Percentiles rank a stretch among this genome's conserved stretches.
Conservation (phyloP, 352 stramenopile genomes). For the Phytophthora sansomeana region DNA sequence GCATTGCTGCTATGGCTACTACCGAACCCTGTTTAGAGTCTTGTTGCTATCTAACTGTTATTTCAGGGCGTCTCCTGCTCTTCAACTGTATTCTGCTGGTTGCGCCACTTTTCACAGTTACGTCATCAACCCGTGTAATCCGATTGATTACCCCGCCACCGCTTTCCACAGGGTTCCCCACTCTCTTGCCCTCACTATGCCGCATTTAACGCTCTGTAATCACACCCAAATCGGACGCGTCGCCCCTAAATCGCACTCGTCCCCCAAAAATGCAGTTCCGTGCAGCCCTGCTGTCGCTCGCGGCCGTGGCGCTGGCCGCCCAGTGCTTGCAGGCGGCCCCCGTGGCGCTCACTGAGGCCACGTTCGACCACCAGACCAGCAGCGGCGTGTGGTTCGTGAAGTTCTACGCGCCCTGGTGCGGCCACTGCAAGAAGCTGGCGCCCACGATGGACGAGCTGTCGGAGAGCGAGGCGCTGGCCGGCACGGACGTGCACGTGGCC, state of each 20-base stretch:
- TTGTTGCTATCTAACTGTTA: too few species aligned
- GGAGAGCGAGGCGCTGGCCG: constrained; percentile 39
- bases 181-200: too few species aligned
- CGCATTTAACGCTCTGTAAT: background rate
- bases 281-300: constrained; percentile 34
- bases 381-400: constrained; percentile 78
- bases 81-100: too few species aligned
- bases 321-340: constrained; percentile 34
- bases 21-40: too few species aligned
- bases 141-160: too few species aligned
- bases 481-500: constrained; percentile 58
- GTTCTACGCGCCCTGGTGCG: constrained; percentile 89
- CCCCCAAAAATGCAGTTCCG: constrained; percentile 20
- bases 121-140: too few species aligned
- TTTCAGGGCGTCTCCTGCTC: too few species aligned
- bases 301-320: constrained; percentile 35
- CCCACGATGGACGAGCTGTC: constrained; percentile 70
- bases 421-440: constrained; percentile 85
- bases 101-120: too few species aligned
- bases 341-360: constrained; percentile 51
- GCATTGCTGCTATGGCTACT: too few species aligned
- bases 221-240: constrained; percentile 16
- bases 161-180: too few species aligned
- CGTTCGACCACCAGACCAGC: constrained; percentile 70
- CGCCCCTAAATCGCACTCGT: constrained; percentile 1